phyloP scores from a whole-genome alignment of 768 basidiomycete genomes.

The Boletus pseudo-olivaceus region DNA sequence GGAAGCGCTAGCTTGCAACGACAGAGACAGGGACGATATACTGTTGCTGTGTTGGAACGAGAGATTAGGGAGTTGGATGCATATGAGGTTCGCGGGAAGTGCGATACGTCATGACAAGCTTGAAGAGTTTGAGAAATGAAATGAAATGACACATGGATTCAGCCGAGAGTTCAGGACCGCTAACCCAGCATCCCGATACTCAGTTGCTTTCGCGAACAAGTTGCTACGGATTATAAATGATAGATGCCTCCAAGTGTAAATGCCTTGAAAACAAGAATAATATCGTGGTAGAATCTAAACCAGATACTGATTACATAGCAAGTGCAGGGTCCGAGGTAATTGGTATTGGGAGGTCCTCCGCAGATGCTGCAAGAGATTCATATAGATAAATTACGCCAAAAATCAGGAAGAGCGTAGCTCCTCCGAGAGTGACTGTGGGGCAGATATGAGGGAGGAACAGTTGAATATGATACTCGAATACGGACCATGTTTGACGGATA shows the following conservation, averaged over 20 bases:
- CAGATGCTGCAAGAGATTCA: slow-evolving; percentile 44
- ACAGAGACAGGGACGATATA: no score
- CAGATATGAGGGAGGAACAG: neutral
- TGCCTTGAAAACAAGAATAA: neutral
- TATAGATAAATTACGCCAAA: slow-evolving; percentile 80
- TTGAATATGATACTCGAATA: slow-evolving; percentile 11
- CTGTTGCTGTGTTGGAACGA: no score
- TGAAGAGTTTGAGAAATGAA: no score
- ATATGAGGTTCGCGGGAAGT: no score
- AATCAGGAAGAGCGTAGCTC: slow-evolving; percentile 76
- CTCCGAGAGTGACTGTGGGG: slow-evolving; percentile 72
- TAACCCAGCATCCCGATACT: no score
- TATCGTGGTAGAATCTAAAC: neutral
- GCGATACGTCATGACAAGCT: neutral
- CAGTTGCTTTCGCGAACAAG: neutral
- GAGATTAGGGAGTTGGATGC: no score
- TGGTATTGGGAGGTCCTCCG: slow-evolving; percentile 20
- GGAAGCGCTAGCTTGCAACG: no score
- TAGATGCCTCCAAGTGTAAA: neutral
- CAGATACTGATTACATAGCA: slow-evolving; percentile 1
- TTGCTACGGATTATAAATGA: neutral
- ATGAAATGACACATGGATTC: neutral
- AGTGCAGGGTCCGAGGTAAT: slow-evolving; percentile 6
- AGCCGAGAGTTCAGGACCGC: no score
- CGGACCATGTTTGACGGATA: slow-evolving; percentile 89